Base-by-base conservation (phyloP, 2,329 filamentous ascomycete species). In the Hypoxylon sp. region DNA sequence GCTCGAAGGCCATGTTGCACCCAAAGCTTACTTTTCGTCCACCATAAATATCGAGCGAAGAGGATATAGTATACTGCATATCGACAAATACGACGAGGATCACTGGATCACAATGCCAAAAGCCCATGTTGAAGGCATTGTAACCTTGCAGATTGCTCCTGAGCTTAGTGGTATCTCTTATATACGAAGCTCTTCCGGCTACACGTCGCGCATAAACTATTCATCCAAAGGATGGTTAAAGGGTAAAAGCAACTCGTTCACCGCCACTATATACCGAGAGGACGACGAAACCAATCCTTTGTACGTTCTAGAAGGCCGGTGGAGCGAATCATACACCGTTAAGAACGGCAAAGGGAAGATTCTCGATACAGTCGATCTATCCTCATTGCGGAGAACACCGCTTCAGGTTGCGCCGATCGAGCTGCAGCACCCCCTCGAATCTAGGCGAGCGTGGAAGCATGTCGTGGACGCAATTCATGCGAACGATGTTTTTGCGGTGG, bases 31-130 rank as follows among this genome's bases (percentile, higher is more conserved):
- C 14, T 98, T 99, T 81, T 93, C 92, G 70, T 91, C 92, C 74
- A 97, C 95, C 48, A 98, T 98, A 80, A 92, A 95, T 76, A 92
- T 99, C 78, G 97, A 97, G 86, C 94, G 97, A 83, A 91, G 97
- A 74, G 95, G 95, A 37, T 94, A 98, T 78, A 94, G 94, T 44
- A 84, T 97, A 35, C 86, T 95, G 70, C 92, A 93, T 54, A 83
- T 98, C 26, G 74, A 73, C 46, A 57, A 35, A 47, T 73, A 75
- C 65, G 73, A 78, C 65, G 80, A 83, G 69, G 75, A 78, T 29
- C 93, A 97, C 83, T 87, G 98, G 70, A 97, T 98, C 79, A 97
- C 94, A 9, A 90, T 98, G 24, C 96, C 95, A 1, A 90, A 90
- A 29, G 88, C 98, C 46, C 95, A 98, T 81, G 97, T 98, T 73